Conservation (phyloP, 768 basidiomycete genomes). For the Piloderma croceum region DNA sequence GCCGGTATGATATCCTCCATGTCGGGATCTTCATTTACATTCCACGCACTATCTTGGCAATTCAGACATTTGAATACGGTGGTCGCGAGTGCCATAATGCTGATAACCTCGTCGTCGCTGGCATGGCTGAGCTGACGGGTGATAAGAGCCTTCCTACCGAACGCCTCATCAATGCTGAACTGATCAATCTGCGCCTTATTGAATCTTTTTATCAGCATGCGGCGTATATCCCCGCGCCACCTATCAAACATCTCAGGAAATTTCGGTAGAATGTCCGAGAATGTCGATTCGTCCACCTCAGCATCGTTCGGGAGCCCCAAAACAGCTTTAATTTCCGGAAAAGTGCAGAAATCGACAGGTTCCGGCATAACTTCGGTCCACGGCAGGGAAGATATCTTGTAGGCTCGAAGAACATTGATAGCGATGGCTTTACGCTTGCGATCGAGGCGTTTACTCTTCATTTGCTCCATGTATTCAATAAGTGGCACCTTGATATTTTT, state of each 20-base stretch:
- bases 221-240: conserved; percentile 35
- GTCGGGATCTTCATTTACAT: conserved; percentile 15
- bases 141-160: too few species aligned
- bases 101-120: conserved; percentile 4
- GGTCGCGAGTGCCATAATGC: conserved; percentile 35
- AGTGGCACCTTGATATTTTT: conserved; percentile 40
- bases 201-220: conserved; percentile 18
- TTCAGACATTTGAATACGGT: conserved; percentile 38
- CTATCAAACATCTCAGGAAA: conserved; percentile 34
- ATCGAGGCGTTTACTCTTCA: conserved; percentile 43
- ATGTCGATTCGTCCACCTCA: conserved; percentile 35
- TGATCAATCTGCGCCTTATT: conserved; percentile 1
- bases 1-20: too few species aligned
- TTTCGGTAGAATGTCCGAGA: conserved; percentile 29
- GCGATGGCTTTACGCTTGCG: conserved; percentile 39
- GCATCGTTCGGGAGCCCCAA: conserved; percentile 36
- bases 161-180: background rate
- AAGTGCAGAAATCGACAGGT: conserved; percentile 40
- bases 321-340: conserved; percentile 35
- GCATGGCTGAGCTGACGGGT: too few species aligned
- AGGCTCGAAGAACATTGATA: conserved; percentile 35
- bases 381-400: conserved; percentile 38
- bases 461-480: conserved; percentile 41
- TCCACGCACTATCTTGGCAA: conserved; percentile 24
- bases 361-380: conserved; percentile 39